A percentile compares a stretch with the other conserved stretches of the same genome.
Conservation (phyloP, 2,329 filamentous ascomycete genomes). For the Epichloe glyceriae region DNA sequence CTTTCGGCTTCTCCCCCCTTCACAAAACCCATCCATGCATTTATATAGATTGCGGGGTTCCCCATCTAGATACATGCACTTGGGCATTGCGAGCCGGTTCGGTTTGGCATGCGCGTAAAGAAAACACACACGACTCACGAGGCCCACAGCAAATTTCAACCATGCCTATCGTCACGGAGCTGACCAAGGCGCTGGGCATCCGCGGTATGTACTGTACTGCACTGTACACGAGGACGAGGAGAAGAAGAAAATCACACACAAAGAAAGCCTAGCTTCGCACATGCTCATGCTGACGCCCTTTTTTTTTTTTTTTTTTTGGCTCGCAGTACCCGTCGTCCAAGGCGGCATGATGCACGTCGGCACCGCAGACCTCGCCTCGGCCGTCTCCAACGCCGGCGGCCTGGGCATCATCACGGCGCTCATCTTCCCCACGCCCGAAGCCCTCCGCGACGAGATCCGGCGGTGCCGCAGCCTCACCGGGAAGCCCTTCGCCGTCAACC, state of each 20-base stretch:
- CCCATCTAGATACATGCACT: too few relatives aligned
- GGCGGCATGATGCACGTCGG: conserved; percentile 83
- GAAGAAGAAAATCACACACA: background rate
- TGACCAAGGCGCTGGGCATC: conserved; percentile 46
- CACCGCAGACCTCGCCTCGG: conserved; percentile 64
- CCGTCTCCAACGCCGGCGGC: conserved; percentile 70
- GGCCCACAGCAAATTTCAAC: conserved; percentile 7
- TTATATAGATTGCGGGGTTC: too few relatives aligned
- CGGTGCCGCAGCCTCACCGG: conserved; percentile 69
- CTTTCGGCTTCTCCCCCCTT: too few relatives aligned
- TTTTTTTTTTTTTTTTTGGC: too few relatives aligned
- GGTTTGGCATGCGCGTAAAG: too few relatives aligned
- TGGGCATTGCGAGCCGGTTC: too few relatives aligned
- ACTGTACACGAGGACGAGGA: background rate
- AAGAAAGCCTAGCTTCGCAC: background rate
- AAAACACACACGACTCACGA: background rate
- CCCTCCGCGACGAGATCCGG: conserved; percentile 85
- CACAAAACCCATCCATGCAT: too few relatives aligned
- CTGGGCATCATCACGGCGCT: conserved; percentile 75
- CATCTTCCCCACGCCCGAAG: conserved; percentile 84
- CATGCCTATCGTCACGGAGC: conserved; percentile 46
- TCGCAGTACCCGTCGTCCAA: conserved; percentile 63
- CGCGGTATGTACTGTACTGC: conserved; percentile 26
- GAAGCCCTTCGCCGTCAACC: conserved; percentile 81
- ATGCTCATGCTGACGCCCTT: background rate